Base-by-base conservation (phyloP, 306 rosid species). In the Acacia crassicarpa region DNA sequence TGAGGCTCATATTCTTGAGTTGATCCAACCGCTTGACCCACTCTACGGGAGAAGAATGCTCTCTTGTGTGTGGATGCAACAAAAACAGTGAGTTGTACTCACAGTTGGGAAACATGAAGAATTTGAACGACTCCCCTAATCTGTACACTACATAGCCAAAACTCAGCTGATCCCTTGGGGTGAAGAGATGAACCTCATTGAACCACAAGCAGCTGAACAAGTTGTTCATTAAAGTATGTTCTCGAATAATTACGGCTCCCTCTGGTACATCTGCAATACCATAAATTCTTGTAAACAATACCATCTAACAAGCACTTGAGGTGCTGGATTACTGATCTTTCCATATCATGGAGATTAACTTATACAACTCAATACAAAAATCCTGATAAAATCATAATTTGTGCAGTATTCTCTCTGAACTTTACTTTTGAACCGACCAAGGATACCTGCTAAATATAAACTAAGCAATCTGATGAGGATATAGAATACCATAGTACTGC, bases 191-290 rank as follows among this genome's bases (percentile, higher is more conserved):
- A 67, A 96, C 98, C 93, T 93, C 98, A 49, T 92, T 96, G 88
- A 96, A 96, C 99, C 98, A 96, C 90, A 96, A 83, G 85, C 98
- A 96, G 88, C 98, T 93, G 90, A 96, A 96, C 90, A 96, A 88
- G 82, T 96, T 87, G 40, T 85, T 92, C 80, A 90, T 89, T 3
- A 84, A 86, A 1, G 94, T 92, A 49, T 96, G 99, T 83, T 96
- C 98, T 53, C 97, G 90, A 75, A 93, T 68, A 65, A 96, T 93
- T 38, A 95, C 49, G 23, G 99, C 99, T 88, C 97, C 98, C 85
- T 96, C 99, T 8, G 98, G 99, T 63, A 96, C 99, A 88, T 96
- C 98, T 95, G 93, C 89, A 88, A 86, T 58, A 71, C 78, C 69
- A 82, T 41, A 75, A 58, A 54, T 23, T 72, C 67, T 40, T 27